Base-by-base conservation (phyloP, 768 basidiomycete genomes). In the Kwoniella sp. region DNA sequence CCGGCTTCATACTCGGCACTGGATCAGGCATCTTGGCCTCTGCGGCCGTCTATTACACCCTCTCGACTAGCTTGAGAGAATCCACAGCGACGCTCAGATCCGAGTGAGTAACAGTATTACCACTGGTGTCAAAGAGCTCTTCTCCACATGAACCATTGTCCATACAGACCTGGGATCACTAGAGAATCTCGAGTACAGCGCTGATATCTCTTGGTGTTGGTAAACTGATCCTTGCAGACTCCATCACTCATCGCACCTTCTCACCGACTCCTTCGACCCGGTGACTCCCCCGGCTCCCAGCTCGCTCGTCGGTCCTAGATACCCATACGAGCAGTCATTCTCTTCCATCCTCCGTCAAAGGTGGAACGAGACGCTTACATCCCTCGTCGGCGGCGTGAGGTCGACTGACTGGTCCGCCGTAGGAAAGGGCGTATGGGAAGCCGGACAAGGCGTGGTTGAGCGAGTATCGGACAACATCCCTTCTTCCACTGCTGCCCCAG, bases 41-140 rank as follows among this genome's bases (percentile, higher is more conserved):
- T 17, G 75, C 70, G 13, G 69, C 69, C 41, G 75, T 77, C 30
- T 77, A 74, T 51, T 77, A 77, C 54, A 73, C 73, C 25, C 58
- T 77, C 15, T 74, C 75, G 13, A 73, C 69, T 13, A 67, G 65
- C 23, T 29, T 77, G 37, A 34, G 48, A 7, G 60, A 66, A 28
- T 55, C 60, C 4, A 72, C 72, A 1, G 63, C 71, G 20, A 58
- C 63, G 15, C 47, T 74, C 2, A 60, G 64, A 37, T 62, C 63
- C n/a, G 73, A 77, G 75, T 77, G 59, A 74, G 75, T 76, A 11
- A n/a, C 34, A 25, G 2, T 48, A 9, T 38, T 31, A 13, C 25
- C 23, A 29, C 29, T 37, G 23, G 30, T n/a, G n/a, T n/a, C 13
- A 17, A 34, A 25, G 54, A n/a, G 23, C 11, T 15, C 54, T 26